A percentile compares a stretch with the other conserved stretches of the same genome.
Evolutionary conservation across 495 filamentous ascomycete species (phyloP).

Genomic region (Mycothermus thermophilus): DNA sequence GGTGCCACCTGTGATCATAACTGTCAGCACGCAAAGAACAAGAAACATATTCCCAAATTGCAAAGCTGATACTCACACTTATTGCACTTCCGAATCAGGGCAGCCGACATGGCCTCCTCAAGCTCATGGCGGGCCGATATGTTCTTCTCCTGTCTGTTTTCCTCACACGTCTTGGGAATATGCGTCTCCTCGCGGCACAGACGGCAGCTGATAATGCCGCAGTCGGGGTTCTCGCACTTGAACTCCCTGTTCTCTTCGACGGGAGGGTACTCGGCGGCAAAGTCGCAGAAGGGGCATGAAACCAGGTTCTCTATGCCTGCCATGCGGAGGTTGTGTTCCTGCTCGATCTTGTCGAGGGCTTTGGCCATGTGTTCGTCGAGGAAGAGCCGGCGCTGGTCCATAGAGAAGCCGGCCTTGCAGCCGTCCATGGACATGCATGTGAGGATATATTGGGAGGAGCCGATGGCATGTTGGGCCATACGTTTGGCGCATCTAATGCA

Average conservation of each 20-base stretch:
- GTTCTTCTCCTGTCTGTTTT: conserved; percentile 45
- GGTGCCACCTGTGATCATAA: conserved; percentile 31
- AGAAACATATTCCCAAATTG: too few species aligned
- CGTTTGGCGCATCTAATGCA: conserved; percentile 51
- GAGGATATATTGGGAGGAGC: conserved; percentile 46
- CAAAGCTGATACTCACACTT: too few species aligned
- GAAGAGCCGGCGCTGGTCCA: conserved; percentile 39
- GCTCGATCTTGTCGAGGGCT: conserved; percentile 54
- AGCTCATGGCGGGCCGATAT: conserved; percentile 47
- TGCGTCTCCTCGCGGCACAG: conserved; percentile 59
- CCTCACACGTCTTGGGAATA: conserved; percentile 59
- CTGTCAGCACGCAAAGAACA: too few species aligned
- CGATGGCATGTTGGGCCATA: conserved; percentile 54
- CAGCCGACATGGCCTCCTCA: conserved; percentile 74
- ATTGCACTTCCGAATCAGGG: conserved; percentile 66
- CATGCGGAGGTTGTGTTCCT: conserved; percentile 49
- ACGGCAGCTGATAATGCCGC: conserved; percentile 56
- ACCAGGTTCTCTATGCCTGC: conserved; percentile 53
- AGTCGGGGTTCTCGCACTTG: conserved; percentile 51
- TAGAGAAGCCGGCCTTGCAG: conserved; percentile 29
- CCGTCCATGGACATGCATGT: conserved; percentile 38
- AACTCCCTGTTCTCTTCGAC: conserved; percentile 64
- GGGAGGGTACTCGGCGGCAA: conserved; percentile 55
- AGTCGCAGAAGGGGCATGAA: conserved; percentile 72
- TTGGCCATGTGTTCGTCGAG: conserved; percentile 40